Base-by-base conservation (phyloP, 495 filamentous ascomycete species). In the Podospora australis region DNA sequence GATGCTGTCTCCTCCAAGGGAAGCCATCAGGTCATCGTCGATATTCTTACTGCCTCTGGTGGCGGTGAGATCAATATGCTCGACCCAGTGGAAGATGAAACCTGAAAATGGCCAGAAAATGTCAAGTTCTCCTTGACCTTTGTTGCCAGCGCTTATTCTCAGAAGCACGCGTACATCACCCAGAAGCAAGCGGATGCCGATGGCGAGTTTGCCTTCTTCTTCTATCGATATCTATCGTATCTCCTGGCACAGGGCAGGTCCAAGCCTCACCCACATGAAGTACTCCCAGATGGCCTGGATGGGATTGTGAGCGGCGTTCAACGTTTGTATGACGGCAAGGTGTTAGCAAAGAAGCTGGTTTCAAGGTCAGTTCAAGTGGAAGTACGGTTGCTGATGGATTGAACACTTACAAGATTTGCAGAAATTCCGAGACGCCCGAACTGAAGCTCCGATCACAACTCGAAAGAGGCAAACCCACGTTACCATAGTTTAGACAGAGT, bases 331-430 rank as follows among this genome's bases (percentile, higher is more conserved):
- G 61, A 58, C 9, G 61, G 63, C 6, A 66, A 69, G 53, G 66
- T 64, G 13, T 66, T 58, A 25, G 67, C 59, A 2, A 58, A 56
- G 29, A 73, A 74, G 58, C 66, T 46, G 63, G 71, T 50, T 64
- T 70, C 42, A 50, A 62, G 42, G 62, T 63, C 6, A 49, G 59
- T 39, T n/a, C n/a, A n/a, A n/a, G n/a, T n/a, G n/a, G n/a, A n/a
- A n/a, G n/a, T n/a, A n/a, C n/a, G n/a, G n/a, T n/a, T n/a, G n/a
- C n/a, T n/a, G n/a, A 36, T 36, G 13, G 13, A 30, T 30, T 30
- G 17, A 36, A 36, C 34, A 10, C 34, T 10, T 10, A 16, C 11
- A 36, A n/a, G 34, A 10, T 10, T n/a, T 36, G 34, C 34, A 10
- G 34, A n/a, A n/a, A n/a, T n/a, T n/a, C n/a, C n/a, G n/a, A n/a